phyloP scores from a whole-genome alignment of 2,329 filamentous ascomycete genomes.

The Pseudonectria foliicola region DNA sequence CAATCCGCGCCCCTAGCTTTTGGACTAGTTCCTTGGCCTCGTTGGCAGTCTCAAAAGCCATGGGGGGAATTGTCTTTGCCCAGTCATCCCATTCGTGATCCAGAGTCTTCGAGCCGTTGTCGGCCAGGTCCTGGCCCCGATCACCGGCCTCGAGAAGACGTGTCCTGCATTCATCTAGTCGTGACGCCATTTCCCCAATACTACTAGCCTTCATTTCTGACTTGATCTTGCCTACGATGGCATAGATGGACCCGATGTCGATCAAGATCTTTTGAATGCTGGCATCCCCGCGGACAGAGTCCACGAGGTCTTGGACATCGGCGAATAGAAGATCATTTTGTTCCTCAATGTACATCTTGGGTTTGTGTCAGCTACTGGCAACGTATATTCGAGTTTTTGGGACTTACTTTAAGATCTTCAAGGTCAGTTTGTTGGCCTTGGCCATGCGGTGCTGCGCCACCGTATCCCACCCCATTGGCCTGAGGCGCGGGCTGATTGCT shows the following conservation, averaged over 20 bases:
- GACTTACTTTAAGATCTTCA: slow-evolving; percentile 43
- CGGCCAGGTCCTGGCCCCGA: slow-evolving; percentile 53
- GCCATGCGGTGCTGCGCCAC: slow-evolving; percentile 27
- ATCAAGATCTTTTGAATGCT: slow-evolving; percentile 56
- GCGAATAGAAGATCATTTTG: slow-evolving; percentile 73
- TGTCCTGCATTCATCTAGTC: slow-evolving; percentile 56
- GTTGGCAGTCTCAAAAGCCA: slow-evolving; percentile 80
- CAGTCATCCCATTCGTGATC: slow-evolving; percentile 54
- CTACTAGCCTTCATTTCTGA: slow-evolving; percentile 54
- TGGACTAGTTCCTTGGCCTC: slow-evolving; percentile 67
- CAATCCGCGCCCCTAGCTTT: slow-evolving; percentile 32
- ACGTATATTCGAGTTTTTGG: neutral
- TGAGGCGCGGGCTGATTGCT: slow-evolving; percentile 21
- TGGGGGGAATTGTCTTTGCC: slow-evolving; percentile 66
- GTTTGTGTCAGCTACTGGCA: slow-evolving; percentile 3
- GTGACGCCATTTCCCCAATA: slow-evolving; percentile 44
- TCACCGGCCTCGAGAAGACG: slow-evolving; percentile 58
- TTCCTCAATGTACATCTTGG: slow-evolving; percentile 69
- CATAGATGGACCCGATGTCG: slow-evolving; percentile 65
- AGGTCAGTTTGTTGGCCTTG: slow-evolving; percentile 29
- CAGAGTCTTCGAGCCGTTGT: slow-evolving; percentile 38
- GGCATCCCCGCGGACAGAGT: slow-evolving; percentile 59
- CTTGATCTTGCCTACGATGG: slow-evolving; percentile 64
- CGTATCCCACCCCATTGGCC: slow-evolving; percentile 29
- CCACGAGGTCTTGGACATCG: slow-evolving; percentile 74